Evolutionary conservation across 345 rosid species (phyloP).

Genomic region (Eutrema heterophyllum): DNA sequence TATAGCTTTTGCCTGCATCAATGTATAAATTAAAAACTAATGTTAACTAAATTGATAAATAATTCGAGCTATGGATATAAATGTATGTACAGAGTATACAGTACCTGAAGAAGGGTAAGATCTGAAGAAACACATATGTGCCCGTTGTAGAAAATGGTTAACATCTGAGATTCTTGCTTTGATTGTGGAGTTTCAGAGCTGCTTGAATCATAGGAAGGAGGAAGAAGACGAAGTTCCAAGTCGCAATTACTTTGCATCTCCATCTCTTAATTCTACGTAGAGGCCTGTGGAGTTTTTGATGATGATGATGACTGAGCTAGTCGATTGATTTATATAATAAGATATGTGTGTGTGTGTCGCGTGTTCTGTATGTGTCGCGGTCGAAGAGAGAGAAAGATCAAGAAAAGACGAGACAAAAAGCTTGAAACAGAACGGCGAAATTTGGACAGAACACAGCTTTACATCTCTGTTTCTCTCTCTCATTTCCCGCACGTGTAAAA

Average conservation of each 20-base stretch:
- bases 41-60: not conserved
- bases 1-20: conserved; percentile 4
- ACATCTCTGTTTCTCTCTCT: not conserved
- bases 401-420: not conserved
- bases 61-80: not conserved
- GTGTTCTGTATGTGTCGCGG: conserved; percentile 11
- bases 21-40: too few relatives aligned
- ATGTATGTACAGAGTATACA: not conserved
- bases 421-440: not conserved
- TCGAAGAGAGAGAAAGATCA: not conserved
- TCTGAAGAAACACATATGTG: conserved; percentile 14
- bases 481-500: conserved; percentile 3
- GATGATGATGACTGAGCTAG: not conserved
- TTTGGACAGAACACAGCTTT: conserved; percentile 11
- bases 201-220: not conserved
- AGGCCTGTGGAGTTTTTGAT: not conserved
- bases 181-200: not conserved
- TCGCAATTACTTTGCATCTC: conserved; percentile 21
- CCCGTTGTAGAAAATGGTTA: conserved; percentile 22
- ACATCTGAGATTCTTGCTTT: conserved; percentile 6
- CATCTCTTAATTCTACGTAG: not conserved
- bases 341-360: not conserved
- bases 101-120: conserved; percentile 7
- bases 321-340: not conserved
- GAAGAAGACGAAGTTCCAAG: conserved; percentile 23